Base-by-base conservation (phyloP, 2,329 filamentous ascomycete species). In the Trichoderma gracile region DNA sequence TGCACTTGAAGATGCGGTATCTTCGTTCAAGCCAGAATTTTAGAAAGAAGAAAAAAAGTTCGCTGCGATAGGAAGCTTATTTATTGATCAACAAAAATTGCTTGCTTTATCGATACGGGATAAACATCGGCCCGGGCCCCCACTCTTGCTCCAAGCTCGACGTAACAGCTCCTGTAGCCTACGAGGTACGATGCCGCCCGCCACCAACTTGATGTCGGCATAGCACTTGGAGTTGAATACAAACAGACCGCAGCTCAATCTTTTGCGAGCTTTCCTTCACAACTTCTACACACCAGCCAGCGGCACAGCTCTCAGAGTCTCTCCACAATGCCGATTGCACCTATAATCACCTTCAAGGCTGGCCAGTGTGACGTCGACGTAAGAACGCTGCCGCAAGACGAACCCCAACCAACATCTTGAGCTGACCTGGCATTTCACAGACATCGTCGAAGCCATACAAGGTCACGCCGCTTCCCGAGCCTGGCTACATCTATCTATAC, bases 261-360 rank as follows among this genome's bases (percentile, higher is more conserved):
- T 55, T 47, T 42, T 25, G 19, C 61, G 23, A n/a, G 14, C 23
- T 49, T 42, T 33, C 21, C n/a, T 38, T 42, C 33, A 52, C 15
- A 56, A 49, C 53, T n/a, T 25, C 42, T 43, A 30, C 23, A 4
- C 27, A 56, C 25, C 19, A 6, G 25, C 17, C 42, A 19, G 14
- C 17, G 21, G 14, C 23, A 52, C 40, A 38, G 10, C 38, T 54
- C 40, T 19, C 19, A 40, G 5, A 14, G 40, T 67, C 43, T 21
- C 65, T 58, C 21, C 64, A 69, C 67, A 68, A 97, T 97, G 93
- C 92, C 93, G 68, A 88, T 92, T 78, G 77, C 84, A 70, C 93
- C 94, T 38, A 85, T 97, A 74, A 93, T 98, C 76, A 96, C 93
- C 17, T 98, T 98, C 85, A 97, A 97, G 84, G 94, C 94, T 69